These are phyloP conservation scores for Laetiporus sulphureus DNA, from an alignment of 1,284 basidiomycete genomes.

Conservation along the genomic window DNA sequence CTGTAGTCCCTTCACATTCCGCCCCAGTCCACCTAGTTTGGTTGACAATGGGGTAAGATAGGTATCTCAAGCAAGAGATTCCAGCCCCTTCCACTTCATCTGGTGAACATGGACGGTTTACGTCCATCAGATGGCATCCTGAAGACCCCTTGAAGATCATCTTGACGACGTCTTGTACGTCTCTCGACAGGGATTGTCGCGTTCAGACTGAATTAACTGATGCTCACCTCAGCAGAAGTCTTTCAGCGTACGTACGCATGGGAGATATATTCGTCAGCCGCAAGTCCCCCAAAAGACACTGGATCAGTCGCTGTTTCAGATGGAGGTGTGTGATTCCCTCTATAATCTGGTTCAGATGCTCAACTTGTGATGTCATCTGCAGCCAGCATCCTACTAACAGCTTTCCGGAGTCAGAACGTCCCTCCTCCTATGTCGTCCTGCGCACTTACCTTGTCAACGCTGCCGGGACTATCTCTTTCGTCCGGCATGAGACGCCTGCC, in stretches of 20 bases:
- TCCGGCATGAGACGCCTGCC: constrained; percentile 6
- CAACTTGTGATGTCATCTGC: background rate
- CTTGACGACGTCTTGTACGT: constrained; percentile 62
- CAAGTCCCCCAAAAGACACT: constrained; percentile 68
- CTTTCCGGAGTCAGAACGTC: constrained; percentile 90
- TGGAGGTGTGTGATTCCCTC: constrained; percentile 59
- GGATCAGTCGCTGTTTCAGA: constrained; percentile 91
- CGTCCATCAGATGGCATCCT: constrained; percentile 79
- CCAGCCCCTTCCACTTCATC: constrained; percentile 31
- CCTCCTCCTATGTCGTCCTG: constrained; percentile 93
- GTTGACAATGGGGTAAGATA: constrained; percentile 20
- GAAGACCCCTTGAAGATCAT: constrained; percentile 70
- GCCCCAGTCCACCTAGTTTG: background rate
- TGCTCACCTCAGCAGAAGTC: constrained; percentile 39
- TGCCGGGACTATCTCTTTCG: constrained; percentile 13
- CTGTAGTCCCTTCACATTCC: constrained; percentile 1
- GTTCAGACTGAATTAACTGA: constrained; percentile 4
- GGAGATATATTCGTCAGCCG: constrained; percentile 67
- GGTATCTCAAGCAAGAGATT: constrained; percentile 91
- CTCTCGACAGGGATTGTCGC: background rate
- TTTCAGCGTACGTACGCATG: constrained; percentile 67
- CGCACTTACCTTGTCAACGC: constrained; percentile 39
- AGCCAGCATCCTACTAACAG: constrained; percentile 77
- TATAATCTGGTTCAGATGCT: too few species aligned
- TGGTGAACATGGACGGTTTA: constrained; percentile 43